Conservation (phyloP, 2,329 filamentous ascomycete genomes). For the Colletotrichum incanum region DNA sequence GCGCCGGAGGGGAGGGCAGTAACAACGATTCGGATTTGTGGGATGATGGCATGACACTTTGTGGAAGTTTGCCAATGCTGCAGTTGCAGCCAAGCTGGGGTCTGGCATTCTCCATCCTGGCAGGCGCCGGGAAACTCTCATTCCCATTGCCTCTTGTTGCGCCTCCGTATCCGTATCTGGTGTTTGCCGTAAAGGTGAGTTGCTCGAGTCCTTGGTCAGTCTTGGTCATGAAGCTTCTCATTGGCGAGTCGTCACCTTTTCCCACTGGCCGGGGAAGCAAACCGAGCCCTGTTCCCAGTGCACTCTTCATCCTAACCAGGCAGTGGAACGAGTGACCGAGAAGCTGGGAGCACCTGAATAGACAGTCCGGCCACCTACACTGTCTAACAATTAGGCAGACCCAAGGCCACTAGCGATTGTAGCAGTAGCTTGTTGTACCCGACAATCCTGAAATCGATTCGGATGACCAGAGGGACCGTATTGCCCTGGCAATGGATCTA, state of each 20-base stretch:
- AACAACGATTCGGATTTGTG: not conserved
- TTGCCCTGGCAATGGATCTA: not conserved
- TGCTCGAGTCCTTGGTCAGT: not conserved
- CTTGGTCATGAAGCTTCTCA: slow-evolving; percentile 2
- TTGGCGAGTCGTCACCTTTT: not conserved
- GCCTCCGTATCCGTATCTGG: not conserved
- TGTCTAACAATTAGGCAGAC: not conserved
- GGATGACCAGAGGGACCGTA: no score
- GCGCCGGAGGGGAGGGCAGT: not conserved
- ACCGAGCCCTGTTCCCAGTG: slow-evolving; percentile 26
- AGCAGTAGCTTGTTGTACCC: not conserved
- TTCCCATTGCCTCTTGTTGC: slow-evolving; percentile 3
- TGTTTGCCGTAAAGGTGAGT: not conserved
- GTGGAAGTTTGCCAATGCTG: not conserved
- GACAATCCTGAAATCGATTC: not conserved
- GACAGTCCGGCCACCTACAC: not conserved
- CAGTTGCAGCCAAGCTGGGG: not conserved
- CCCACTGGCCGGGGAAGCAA: slow-evolving; percentile 33
- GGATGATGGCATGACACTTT: not conserved
- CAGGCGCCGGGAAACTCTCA: not conserved
- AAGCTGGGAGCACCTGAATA: not conserved
- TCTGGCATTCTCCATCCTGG: not conserved
- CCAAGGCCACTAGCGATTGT: not conserved
- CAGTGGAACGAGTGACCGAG: slow-evolving; percentile 12
- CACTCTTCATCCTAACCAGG: slow-evolving; percentile 9